Evolutionary conservation across 768 basidiomycete species (phyloP), one percentile per base, ranked within the genome.

Genomic region (Naganishia vishniacii): DNA sequence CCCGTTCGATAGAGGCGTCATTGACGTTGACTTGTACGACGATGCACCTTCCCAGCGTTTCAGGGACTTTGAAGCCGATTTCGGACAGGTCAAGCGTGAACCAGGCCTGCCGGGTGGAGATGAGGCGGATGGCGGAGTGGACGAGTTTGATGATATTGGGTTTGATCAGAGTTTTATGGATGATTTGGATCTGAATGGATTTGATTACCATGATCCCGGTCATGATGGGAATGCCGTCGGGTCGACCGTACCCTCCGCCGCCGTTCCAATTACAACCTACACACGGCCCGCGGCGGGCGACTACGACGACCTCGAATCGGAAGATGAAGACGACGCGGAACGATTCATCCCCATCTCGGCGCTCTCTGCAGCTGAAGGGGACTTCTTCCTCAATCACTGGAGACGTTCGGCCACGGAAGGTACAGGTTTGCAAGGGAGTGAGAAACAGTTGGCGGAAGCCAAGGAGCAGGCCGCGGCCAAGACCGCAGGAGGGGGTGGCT

Each of bases 91-190:
- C n/a, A 56, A 56, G 23, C 32, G 9, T 40, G 53, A 56, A 25
- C 53, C 53, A 3, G 53, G 53, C 18, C 3, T 34, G 37, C 25
- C 6, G 31, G 32, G 32, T 51, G 49, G 49, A 18, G 37, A 40
- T 25, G 4, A 5, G 20, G 25, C 20, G 31, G 34, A 44, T 18
- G 42, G 5, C 9, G n/a, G 5, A 6, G 42, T 18, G 42, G 53
- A 56, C 37, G 53, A 56, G 23, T 56, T 56, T 56, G 53, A 56
- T 41, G 53, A 56, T 56, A 20, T 56, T 34, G 37, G 23, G 53
- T 56, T 56, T 41, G 53, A 56, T 56, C 53, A 41, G 37, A 37
- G 53, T 20, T 56, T 56, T 40, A 56, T 56, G 53, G 53, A 56
- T 20, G 40, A 56, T 40, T n/a, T 56, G 34, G 34, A 40, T 40